These are phyloP conservation scores for Piper longum DNA, from an alignment of 164 flowering plant genomes.

Conservation along the genomic window DNA sequence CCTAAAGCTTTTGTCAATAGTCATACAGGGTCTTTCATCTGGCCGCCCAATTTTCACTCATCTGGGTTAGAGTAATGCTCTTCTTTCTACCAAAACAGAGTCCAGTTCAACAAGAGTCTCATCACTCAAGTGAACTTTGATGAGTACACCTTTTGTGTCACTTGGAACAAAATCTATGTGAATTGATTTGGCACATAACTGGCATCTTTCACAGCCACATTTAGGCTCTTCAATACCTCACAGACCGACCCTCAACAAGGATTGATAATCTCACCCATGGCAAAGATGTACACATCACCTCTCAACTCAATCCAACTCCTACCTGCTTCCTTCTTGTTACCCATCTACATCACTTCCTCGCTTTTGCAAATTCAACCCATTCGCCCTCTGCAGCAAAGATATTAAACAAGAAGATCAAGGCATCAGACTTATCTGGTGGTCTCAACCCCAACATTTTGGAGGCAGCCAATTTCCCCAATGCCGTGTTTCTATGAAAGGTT, in stretches of 20 bases:
- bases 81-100: no score
- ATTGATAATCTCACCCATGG: slow-evolving; percentile 41
- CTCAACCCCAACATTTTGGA: slow-evolving; percentile 26
- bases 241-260: slow-evolving; percentile 31
- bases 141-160: no score
- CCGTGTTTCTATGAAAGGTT: slow-evolving; percentile 30
- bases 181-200: slow-evolving; percentile 16
- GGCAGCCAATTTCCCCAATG: slow-evolving; percentile 48
- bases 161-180: no score
- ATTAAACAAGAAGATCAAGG: slow-evolving; percentile 46
- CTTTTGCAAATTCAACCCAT: slow-evolving; percentile 56
- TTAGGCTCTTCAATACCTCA: slow-evolving; percentile 24
- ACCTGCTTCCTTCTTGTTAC: slow-evolving; percentile 57
- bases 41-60: no score
- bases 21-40: no score
- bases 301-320: slow-evolving; percentile 72
- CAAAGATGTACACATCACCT: slow-evolving; percentile 45
- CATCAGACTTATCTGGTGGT: slow-evolving; percentile 31
- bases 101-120: no score
- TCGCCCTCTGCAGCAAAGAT: slow-evolving; percentile 64
- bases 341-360: slow-evolving; percentile 43
- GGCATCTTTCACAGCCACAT: slow-evolving; percentile 32
- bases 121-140: no score
- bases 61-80: no score
- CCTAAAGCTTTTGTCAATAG: no score